phyloP scores from a whole-genome alignment of 768 basidiomycete genomes.

The Gymnopilus dilepis region DNA sequence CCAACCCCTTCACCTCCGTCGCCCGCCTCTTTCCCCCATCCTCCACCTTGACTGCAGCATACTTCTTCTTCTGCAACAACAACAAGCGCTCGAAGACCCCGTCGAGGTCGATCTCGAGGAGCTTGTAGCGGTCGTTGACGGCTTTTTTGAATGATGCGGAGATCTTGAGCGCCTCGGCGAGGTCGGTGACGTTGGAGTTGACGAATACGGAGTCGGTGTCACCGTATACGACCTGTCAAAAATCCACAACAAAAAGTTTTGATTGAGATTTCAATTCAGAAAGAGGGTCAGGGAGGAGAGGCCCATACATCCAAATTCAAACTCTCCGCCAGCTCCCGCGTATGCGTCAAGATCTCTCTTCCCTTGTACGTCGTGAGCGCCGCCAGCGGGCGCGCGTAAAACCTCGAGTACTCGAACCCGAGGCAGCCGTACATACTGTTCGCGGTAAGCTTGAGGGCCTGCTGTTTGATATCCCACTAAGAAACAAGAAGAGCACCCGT shows the following conservation, averaged over 20 bases:
- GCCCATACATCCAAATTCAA: constrained; percentile 82
- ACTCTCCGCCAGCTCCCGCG: constrained; percentile 90
- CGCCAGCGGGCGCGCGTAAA: constrained; percentile 96
- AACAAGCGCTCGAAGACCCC: constrained; percentile 91
- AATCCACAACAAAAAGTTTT: not conserved
- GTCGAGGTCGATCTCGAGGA: constrained; percentile 97
- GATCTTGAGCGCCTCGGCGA: constrained; percentile 89
- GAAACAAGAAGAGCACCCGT: not conserved
- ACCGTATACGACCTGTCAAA: constrained; percentile 91
- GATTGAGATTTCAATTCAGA: not conserved
- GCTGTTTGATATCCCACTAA: constrained; percentile 96
- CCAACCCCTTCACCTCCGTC: constrained; percentile 94
- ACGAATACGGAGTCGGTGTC: constrained; percentile 99
- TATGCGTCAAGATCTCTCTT: constrained; percentile 94
- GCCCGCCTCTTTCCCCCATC: constrained; percentile 74
- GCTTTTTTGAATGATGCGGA: constrained; percentile 93
- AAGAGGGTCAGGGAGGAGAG: not conserved
- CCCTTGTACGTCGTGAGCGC: constrained; percentile 98
- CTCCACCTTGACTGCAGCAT: constrained; percentile 95
- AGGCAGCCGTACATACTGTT: constrained; percentile 99
- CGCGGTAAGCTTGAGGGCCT: constrained; percentile 95
- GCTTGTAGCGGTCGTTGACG: constrained; percentile 93
- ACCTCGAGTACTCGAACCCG: constrained; percentile 95
- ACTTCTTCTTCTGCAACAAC: constrained; percentile 98
- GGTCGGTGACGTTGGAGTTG: constrained; percentile 91